Conservation (phyloP, 2,329 filamentous ascomycete species). For the Talaromyces sp. region DNA sequence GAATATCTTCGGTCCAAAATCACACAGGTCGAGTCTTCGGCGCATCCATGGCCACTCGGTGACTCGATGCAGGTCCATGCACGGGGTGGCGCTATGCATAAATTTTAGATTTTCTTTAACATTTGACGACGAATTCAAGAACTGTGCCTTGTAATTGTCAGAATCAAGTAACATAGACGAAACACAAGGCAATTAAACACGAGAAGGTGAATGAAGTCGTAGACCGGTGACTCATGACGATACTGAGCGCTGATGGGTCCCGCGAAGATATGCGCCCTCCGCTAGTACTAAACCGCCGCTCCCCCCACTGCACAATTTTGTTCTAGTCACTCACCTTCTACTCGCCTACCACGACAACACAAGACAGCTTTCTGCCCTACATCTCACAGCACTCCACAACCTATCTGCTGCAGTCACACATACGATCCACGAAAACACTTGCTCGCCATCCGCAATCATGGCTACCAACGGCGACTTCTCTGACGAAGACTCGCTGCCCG, state of each 20-base stretch:
- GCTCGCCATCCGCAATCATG: constrained; percentile 30
- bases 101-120: neutral
- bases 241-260: neutral
- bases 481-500: constrained; percentile 51
- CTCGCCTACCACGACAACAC: neutral
- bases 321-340: constrained; percentile 3
- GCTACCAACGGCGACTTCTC: constrained; percentile 52
- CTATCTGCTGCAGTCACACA: neutral
- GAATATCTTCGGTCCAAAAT: neutral
- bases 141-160: neutral
- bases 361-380: neutral
- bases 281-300: neutral
- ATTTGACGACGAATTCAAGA: neutral
- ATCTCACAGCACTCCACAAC: neutral
- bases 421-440: neutral
- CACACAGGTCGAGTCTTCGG: neutral
- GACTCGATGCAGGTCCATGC: neutral
- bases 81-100: neutral
- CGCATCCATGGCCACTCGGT: neutral
- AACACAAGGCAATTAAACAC: neutral
- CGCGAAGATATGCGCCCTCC: neutral
- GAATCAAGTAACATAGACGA: neutral
- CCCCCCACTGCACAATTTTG: constrained; percentile 13
- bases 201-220: no score
- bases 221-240: neutral